Evolutionary conservation across 2,329 filamentous ascomycete species (phyloP).

Genomic region (Pestalotiopsis sp.): DNA sequence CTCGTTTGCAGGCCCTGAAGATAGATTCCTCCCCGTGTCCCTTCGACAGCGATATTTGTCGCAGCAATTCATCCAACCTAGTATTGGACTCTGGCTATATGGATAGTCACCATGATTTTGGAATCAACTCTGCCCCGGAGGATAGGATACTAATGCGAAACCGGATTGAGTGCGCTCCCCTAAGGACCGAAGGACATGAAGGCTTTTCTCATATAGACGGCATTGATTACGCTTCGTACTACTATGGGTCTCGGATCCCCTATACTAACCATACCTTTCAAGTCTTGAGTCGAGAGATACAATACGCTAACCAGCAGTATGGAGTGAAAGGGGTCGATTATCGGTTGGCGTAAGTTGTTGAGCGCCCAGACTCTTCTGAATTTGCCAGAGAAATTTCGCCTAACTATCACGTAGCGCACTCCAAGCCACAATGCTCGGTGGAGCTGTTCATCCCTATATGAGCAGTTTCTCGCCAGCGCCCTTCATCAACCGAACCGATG

Average conservation of each 20-base stretch:
- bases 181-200: not conserved
- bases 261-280: not conserved
- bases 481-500: no score
- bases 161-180: conserved; percentile 18
- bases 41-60: conserved; percentile 16
- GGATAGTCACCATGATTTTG: conserved; percentile 19
- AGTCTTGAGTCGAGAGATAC: not conserved
- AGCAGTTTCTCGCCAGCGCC: no score
- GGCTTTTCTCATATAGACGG: not conserved
- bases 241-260: conserved; percentile 5
- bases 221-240: not conserved
- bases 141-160: conserved; percentile 16
- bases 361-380: not conserved
- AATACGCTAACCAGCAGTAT: not conserved
- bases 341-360: not conserved
- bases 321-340: not conserved
- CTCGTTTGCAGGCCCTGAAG: not conserved
- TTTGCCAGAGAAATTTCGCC: not conserved
- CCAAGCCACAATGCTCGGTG: no score
- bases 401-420: not conserved
- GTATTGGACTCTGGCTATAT: conserved; percentile 19
- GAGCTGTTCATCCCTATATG: no score
- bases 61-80: conserved; percentile 13
- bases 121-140: conserved; percentile 16
- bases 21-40: conserved; percentile 17